A percentile compares a stretch with the other conserved stretches of the same genome.
phyloP scores from a whole-genome alignment of 257 asterid genomes.

The Solanum etuberosum region DNA sequence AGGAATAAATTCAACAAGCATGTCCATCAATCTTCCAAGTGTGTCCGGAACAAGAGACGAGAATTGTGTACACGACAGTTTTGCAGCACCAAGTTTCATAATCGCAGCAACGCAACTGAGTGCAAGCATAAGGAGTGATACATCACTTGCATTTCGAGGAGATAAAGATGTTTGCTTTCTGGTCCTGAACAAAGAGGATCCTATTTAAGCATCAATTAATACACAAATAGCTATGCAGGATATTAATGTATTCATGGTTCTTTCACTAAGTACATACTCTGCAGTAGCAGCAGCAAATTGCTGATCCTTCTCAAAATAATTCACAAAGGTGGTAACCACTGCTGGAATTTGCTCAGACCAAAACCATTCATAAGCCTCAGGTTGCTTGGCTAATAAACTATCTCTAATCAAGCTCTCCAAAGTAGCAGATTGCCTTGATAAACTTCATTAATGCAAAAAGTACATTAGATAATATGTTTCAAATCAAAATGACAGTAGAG shows the following conservation, averaged over 20 bases:
- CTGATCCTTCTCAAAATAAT: slow-evolving; percentile 65
- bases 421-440: slow-evolving; percentile 71
- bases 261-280: slow-evolving; percentile 40
- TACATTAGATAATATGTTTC: slow-evolving; percentile 7
- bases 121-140: slow-evolving; percentile 80
- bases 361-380: slow-evolving; percentile 76
- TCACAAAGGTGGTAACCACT: slow-evolving; percentile 53
- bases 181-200: slow-evolving; percentile 37
- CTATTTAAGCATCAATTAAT: slow-evolving; percentile 1
- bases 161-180: slow-evolving; percentile 35
- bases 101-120: slow-evolving; percentile 85
- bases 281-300: slow-evolving; percentile 52
- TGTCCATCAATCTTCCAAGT: slow-evolving; percentile 89
- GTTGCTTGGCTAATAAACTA: slow-evolving; percentile 60
- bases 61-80: slow-evolving; percentile 77
- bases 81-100: slow-evolving; percentile 86
- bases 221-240: not conserved
- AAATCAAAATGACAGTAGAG: slow-evolving; percentile 3
- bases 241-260: not conserved
- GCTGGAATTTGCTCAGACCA: slow-evolving; percentile 83
- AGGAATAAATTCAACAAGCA: slow-evolving; percentile 69
- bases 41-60: slow-evolving; percentile 59
- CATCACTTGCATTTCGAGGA: slow-evolving; percentile 50
- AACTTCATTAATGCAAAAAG: slow-evolving; percentile 32
- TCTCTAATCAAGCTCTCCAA: slow-evolving; percentile 73